Conservation (phyloP, 140 eudicot genomes). For the Stevia rebaudiana region DNA sequence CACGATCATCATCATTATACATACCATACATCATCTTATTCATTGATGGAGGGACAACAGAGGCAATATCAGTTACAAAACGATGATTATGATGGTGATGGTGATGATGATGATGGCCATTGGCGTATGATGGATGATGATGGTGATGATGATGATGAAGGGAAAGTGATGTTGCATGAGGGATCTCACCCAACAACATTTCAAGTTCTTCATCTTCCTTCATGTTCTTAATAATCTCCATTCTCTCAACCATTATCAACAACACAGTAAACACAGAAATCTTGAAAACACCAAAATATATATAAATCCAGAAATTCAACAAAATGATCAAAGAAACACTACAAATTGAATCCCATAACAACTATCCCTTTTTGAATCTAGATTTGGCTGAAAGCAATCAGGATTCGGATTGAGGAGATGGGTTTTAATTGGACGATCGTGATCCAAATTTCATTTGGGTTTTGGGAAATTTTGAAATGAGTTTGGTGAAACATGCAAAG, state of each 20-base stretch:
- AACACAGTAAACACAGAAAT: conserved; percentile 22
- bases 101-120: too few species aligned
- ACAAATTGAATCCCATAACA: conserved; percentile 16
- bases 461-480: conserved; percentile 32
- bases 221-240: conserved; percentile 40
- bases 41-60: conserved; percentile 18
- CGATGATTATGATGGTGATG: conserved; percentile 17
- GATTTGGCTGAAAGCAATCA: conserved; percentile 27
- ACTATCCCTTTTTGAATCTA: conserved; percentile 41
- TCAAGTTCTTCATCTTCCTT: conserved; percentile 76
- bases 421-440: conserved; percentile 19
- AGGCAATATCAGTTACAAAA: conserved; percentile 24
- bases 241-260: conserved; percentile 36
- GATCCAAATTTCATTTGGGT: conserved; percentile 32
- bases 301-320: conserved; percentile 23
- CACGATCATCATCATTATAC: conserved; percentile 21
- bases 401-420: conserved; percentile 25
- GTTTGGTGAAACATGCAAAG: conserved; percentile 82
- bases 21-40: conserved; percentile 40
- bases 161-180: conserved; percentile 55
- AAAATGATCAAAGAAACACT: conserved; percentile 27
- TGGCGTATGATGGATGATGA: too few species aligned
- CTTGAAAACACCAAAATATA: conserved; percentile 22
- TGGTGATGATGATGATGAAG: conserved; percentile 30
- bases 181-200: conserved; percentile 80